A percentile compares a stretch with the other conserved stretches of the same genome.
These are phyloP conservation scores for Aaosphaeria pasadenensis DNA, from an alignment of 2,329 filamentous ascomycete species.

Conservation along the genomic window DNA sequence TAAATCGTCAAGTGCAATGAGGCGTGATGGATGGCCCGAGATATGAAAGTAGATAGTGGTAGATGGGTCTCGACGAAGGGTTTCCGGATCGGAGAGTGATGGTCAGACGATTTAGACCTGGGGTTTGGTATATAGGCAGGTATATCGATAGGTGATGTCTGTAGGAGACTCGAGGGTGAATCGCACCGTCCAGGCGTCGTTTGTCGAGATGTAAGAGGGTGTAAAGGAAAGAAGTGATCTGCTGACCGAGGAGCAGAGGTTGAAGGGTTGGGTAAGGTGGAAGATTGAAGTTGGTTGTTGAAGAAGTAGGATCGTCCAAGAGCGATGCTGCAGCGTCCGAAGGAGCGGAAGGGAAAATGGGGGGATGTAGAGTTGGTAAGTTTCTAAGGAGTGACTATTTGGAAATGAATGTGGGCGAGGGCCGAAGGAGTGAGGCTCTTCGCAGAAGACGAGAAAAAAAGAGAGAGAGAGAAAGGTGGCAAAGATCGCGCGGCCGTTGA, in stretches of 20 bases:
- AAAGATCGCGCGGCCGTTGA: conserved; percentile 37
- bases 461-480: conserved; percentile 26
- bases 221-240: conserved; percentile 31
- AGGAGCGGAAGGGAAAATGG: not conserved
- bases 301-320: conserved; percentile 29
- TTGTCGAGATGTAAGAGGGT: conserved; percentile 8
- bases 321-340: conserved; percentile 32
- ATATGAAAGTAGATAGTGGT: conserved; percentile 23
- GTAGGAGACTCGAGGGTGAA: too few species aligned
- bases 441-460: conserved; percentile 37
- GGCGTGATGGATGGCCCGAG: not conserved
- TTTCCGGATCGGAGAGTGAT: conserved; percentile 20
- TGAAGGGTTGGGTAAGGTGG: conserved; percentile 4
- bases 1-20: conserved; percentile 7
- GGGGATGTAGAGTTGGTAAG: not conserved
- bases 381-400: too few species aligned
- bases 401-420: conserved; percentile 40
- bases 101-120: conserved; percentile 14
- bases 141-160: too few species aligned
- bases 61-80: conserved; percentile 18
- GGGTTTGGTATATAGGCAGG: conserved; percentile 12
- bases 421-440: conserved; percentile 43
- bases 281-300: too few species aligned
- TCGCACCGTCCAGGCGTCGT: conserved; percentile 34
- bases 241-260: conserved; percentile 35